Evolutionary conservation across 495 filamentous ascomycete genomes (phyloP).

Genomic region (Echria macrotheca): DNA sequence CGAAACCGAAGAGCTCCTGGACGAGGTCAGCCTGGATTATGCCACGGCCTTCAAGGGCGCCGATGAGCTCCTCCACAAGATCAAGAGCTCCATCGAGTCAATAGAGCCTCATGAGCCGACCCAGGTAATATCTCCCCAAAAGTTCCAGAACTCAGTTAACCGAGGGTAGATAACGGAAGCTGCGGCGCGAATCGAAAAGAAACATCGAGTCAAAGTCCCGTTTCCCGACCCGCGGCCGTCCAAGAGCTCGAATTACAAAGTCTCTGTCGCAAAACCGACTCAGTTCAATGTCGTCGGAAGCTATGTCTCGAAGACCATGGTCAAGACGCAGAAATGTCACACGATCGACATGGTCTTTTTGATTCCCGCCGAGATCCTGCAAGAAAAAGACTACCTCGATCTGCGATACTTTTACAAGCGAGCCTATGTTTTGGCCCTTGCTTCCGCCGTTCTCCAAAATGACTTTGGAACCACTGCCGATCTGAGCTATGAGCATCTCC

Average conservation of each 20-base stretch:
- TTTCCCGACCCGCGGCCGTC: slow-evolving; percentile 73
- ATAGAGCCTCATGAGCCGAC: slow-evolving; percentile 53
- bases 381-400: slow-evolving; percentile 92
- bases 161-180: slow-evolving; percentile 65
- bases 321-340: slow-evolving; percentile 51
- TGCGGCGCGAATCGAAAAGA: slow-evolving; percentile 59
- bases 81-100: slow-evolving; percentile 71
- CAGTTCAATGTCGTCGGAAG: slow-evolving; percentile 86
- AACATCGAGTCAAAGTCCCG: slow-evolving; percentile 62
- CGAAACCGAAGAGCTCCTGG: slow-evolving; percentile 78
- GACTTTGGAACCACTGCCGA: slow-evolving; percentile 47
- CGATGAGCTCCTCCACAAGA: slow-evolving; percentile 63
- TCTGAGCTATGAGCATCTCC: slow-evolving; percentile 59
- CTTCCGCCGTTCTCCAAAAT: slow-evolving; percentile 63
- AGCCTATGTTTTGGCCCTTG: slow-evolving; percentile 80
- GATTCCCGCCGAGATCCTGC: slow-evolving; percentile 75
- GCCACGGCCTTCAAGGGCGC: slow-evolving; percentile 55
- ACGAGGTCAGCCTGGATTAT: slow-evolving; percentile 63
- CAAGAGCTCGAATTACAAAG: slow-evolving; percentile 69
- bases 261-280: slow-evolving; percentile 68
- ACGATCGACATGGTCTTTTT: slow-evolving; percentile 76
- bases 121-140: no score
- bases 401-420: slow-evolving; percentile 92
- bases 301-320: slow-evolving; percentile 70
- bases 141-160: no score